A percentile compares a stretch with the other conserved stretches of the same genome.
These are phyloP conservation scores for Apiospora aurea DNA, from an alignment of 2,329 filamentous ascomycete species.

Conservation along the genomic window DNA sequence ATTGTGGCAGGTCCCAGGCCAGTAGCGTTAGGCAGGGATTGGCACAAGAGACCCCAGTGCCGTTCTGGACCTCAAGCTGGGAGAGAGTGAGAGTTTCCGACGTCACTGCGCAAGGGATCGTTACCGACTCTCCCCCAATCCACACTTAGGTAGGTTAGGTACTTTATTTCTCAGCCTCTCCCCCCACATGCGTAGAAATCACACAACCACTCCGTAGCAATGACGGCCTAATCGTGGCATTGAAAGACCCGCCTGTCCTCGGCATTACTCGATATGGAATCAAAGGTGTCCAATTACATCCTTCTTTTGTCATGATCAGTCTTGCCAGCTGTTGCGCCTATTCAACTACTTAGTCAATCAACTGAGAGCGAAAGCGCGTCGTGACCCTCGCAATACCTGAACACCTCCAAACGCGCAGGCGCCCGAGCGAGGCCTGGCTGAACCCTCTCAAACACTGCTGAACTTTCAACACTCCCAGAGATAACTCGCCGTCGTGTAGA, in stretches of 20 bases:
- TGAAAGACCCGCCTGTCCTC: slow-evolving; percentile 2
- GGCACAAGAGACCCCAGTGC: too few species aligned
- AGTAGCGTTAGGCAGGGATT: background rate
- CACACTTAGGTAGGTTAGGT: background rate
- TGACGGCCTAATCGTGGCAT: slow-evolving; percentile 11
- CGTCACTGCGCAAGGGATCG: slow-evolving; percentile 1
- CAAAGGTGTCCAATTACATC: background rate
- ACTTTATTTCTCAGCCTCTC: background rate
- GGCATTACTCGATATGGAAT: slow-evolving; percentile 8
- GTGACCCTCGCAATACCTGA: background rate
- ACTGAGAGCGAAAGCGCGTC: slow-evolving; percentile 1
- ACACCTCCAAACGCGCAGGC: background rate
- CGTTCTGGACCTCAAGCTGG: background rate
- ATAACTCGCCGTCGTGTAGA: background rate
- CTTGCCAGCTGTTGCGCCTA: background rate
- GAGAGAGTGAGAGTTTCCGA: background rate
- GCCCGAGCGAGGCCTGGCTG: background rate
- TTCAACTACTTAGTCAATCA: background rate
- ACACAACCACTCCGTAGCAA: slow-evolving; percentile 6
- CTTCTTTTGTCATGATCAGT: background rate
- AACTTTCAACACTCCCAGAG: background rate
- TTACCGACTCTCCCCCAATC: slow-evolving; percentile 6
- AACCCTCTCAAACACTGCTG: background rate
- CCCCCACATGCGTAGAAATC: background rate
- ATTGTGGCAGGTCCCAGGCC: background rate